Percentiles rank a stretch among this genome's conserved stretches.
phyloP scores from a whole-genome alignment of 345 rosid genomes.

The Euphorbia peplus region DNA sequence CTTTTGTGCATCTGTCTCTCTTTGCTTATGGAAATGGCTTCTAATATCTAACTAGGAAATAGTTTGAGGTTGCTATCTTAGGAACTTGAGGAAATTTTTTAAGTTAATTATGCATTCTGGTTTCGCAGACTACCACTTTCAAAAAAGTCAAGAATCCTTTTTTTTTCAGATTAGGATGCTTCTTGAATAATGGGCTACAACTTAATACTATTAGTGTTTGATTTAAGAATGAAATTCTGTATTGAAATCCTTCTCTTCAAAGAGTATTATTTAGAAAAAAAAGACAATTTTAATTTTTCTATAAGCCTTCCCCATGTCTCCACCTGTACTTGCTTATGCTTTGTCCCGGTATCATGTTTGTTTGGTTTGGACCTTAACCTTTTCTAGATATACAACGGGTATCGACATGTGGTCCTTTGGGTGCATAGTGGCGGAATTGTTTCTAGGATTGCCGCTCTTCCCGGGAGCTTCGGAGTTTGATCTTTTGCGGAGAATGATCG shows the following conservation, averaged over 20 bases:
- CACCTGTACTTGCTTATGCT: not conserved
- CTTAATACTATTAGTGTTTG: not conserved
- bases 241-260: not conserved
- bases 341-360: not conserved
- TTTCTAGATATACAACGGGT: constrained; percentile 82
- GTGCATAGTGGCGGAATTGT: constrained; percentile 98
- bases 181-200: not conserved
- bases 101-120: not conserved
- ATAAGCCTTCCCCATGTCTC: not conserved
- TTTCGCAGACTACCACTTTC: not conserved
- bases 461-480: constrained; percentile 99
- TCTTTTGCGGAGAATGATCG: constrained; percentile 84
- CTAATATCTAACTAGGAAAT: not conserved
- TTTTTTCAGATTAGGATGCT: not conserved
- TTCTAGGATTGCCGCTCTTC: constrained; percentile 93
- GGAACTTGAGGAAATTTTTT: not conserved
- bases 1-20: not conserved
- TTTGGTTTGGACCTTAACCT: constrained; percentile 39
- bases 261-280: not conserved
- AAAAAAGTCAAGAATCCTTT: not conserved
- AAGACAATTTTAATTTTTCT: not conserved
- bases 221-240: not conserved
- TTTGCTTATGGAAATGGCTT: not conserved
- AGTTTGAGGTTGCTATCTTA: not conserved
- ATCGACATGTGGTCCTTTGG: constrained; percentile 99